A percentile compares a stretch with the other conserved stretches of the same genome.
Conservation (phyloP, 2,329 filamentous ascomycete species). For the Trichoderma hamatum region DNA sequence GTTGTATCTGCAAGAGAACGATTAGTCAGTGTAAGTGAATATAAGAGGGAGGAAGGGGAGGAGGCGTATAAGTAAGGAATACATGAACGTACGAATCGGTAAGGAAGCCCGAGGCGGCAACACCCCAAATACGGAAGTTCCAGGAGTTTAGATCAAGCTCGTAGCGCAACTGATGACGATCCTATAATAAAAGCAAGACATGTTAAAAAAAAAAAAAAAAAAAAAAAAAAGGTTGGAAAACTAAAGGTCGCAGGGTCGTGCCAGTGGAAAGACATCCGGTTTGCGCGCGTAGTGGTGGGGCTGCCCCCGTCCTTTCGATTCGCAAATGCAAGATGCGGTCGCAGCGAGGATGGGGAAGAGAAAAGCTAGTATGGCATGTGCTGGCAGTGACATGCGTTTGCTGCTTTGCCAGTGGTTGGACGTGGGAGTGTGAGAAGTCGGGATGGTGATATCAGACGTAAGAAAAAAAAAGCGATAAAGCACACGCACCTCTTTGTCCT, state of each 20-base stretch:
- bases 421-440: not conserved
- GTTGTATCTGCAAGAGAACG: constrained; percentile 48
- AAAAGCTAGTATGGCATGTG: not conserved
- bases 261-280: constrained; percentile 7
- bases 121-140: constrained; percentile 58
- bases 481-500: constrained; percentile 51
- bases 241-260: not conserved
- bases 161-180: constrained; percentile 55
- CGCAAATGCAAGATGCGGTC: constrained; percentile 16
- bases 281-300: constrained; percentile 13
- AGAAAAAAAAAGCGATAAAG: not conserved
- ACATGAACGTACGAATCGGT: constrained; percentile 53
- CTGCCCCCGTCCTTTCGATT: constrained; percentile 5
- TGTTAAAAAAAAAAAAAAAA: not conserved
- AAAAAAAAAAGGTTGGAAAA: no score
- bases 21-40: not conserved
- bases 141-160: constrained; percentile 58
- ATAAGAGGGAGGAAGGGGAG: not conserved
- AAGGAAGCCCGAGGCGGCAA: constrained; percentile 58
- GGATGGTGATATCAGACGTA: not conserved
- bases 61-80: not conserved
- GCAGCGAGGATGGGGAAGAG: constrained; percentile 20
- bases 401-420: not conserved
- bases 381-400: not conserved
- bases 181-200: constrained; percentile 38